Evolutionary conservation across 2,329 filamentous ascomycete species (phyloP).

Genomic region (Pestalotiopsis sp.): DNA sequence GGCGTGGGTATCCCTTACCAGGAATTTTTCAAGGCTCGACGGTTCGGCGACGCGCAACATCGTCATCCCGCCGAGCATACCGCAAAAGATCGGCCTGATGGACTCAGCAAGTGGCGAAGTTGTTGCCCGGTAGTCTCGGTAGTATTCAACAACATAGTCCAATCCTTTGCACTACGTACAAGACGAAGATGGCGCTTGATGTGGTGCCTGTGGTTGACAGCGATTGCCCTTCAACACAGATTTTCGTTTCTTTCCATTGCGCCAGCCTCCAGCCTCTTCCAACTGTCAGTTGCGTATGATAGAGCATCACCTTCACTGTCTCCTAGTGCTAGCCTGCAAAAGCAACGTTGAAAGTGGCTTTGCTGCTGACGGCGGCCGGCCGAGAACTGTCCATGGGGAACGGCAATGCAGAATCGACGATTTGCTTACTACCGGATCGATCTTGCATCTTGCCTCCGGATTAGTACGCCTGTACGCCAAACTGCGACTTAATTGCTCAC

Average conservation of each 20-base stretch:
- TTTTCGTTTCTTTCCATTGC: not conserved
- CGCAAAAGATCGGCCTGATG: not conserved
- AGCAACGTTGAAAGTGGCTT: not conserved
- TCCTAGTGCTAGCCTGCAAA: not conserved
- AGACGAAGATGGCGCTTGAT: not conserved
- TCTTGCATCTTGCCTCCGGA: not conserved
- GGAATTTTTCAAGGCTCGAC: not conserved
- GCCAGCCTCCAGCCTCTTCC: no score
- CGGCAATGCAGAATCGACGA: not conserved
- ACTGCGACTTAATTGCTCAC: not conserved
- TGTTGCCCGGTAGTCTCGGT: not conserved
- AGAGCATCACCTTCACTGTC: not conserved
- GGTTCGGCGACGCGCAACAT: not conserved
- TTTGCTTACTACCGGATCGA: not conserved
- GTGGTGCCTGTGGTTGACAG: not conserved
- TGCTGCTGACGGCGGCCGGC: not conserved
- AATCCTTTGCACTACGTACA: not conserved
- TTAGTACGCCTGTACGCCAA: not conserved
- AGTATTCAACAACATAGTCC: not conserved
- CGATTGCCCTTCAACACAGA: not conserved
- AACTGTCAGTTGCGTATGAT: not conserved
- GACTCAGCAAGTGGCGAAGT: not conserved
- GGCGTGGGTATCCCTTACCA: not conserved
- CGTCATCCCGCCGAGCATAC: slow-evolving; percentile 1
- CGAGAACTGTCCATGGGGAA: not conserved